phyloP scores from a whole-genome alignment of 1,284 basidiomycete species.

The Ganoderma boninense region DNA sequence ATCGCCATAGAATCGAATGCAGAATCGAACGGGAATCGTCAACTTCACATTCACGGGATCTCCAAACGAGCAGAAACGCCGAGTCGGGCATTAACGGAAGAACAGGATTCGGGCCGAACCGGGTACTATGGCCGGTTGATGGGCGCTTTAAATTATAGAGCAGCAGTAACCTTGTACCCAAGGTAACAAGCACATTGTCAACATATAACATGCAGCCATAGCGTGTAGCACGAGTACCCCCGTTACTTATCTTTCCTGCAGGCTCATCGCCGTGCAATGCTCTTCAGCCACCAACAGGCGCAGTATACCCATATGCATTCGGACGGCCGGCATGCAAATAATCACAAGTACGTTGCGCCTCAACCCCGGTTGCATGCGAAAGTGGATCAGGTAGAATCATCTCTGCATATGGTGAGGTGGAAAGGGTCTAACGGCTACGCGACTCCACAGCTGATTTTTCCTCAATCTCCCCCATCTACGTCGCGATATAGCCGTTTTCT shows the following conservation, averaged over 20 bases:
- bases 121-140: no score
- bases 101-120: no score
- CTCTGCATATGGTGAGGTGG: background rate
- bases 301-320: background rate
- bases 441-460: background rate
- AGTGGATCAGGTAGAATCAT: background rate
- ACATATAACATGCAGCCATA: background rate
- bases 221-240: background rate
- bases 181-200: background rate
- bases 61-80: no score
- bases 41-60: no score
- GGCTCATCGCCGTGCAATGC: background rate
- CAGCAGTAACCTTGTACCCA: no score
- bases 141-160: no score
- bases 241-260: background rate
- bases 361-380: background rate
- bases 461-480: background rate
- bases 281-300: background rate
- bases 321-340: background rate
- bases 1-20: no score
- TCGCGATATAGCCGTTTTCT: background rate
- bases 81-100: no score
- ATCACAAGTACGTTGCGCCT: background rate
- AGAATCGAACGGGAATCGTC: no score
- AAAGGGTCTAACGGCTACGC: background rate